Evolutionary conservation across 371 early-diverging fungal genomes (phyloP), one percentile per base, ranked within the genome.

Genomic region (Syncephalastrum sp.): DNA sequence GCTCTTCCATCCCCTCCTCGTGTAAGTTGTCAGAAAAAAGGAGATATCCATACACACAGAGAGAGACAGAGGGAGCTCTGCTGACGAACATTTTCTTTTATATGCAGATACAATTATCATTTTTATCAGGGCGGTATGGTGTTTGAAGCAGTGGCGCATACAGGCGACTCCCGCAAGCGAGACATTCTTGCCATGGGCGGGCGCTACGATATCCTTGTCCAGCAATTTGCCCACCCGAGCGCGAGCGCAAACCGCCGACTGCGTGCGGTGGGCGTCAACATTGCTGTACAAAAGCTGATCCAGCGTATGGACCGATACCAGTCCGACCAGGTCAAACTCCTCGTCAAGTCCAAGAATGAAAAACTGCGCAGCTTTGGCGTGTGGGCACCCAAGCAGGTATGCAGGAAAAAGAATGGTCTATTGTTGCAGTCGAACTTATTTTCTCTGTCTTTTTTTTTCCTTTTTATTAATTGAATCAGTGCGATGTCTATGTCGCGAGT

Each of bases 131-230:
- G 80, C 15, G 91, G 90, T 5, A 62, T 91, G 62, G 77, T 92
- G 21, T 93, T 93, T 75, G 90, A 91, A 61, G 77, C 87, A 7
- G 80, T 86, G 0, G 65, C 75, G 3, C 77, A 83, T 54, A 82
- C 83, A 4, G 56, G 65, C 43, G 77, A 76, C 52, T 66, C 68
- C 4, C 87, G 84, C 56, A 83, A 54, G 42, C 85, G 82, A 55
- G 93, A 91, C 54, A 83, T 94, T 5, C 59, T 94, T 7, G 94
- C 94, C 1, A 89, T 87, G 0, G 94, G 94, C 27, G 94, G 94
- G 24, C 75, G 86, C 73, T 96, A 97, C 53, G 96, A 96, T 66
- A 64, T 70, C 27, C 49, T 79, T 5, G 60, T 79, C 8, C 77
- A 79, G 44, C 72, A 74, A 41, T 79, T 79, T 56, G 67, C 76